Base-by-base conservation (phyloP, 768 basidiomycete genomes). In the Lactifluus pinguis region DNA sequence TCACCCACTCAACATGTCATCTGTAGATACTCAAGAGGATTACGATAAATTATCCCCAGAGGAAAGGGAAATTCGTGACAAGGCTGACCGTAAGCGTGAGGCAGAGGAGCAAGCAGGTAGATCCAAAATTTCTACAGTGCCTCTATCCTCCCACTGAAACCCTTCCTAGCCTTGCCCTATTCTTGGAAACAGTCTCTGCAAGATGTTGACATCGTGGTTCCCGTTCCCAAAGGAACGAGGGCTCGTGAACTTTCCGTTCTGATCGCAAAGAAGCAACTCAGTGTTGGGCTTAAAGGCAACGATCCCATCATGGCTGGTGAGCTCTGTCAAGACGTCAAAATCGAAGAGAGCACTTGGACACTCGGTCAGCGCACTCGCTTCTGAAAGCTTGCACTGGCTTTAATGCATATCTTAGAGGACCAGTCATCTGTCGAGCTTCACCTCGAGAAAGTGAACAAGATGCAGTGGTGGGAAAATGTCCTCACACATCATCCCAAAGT, bases 401-500 rank as follows among this genome's bases (percentile, higher is more conserved):
- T 38, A 41, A 34, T 56, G 61, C 10, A 25, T 19, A 25, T 55
- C 19, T 19, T 65, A 95, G 92, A 92, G 78, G 92, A 95, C 71
- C 85, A 86, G 65, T 76, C 86, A 60, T 74, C 75, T 8, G 76
- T 95, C 55, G 75, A 81, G 17, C 77, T 95, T 53, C 89, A 92
- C 68, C 80, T 95, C 47, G 91, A 94, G 73, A 95, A 95, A 72
- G 66, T 90, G 55, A 91, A 94, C 73, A 76, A 89, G 64, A 83
- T 89, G 72, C 83, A 89, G 60, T 98, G 97, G 97, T 99, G 97
- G 97, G 90, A 93, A 72, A 94, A 98, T 71, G 87, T 98, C 65
- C 76, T 98, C 53, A 88, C 87, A 2, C 91, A 95, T 68, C 93
- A 97, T 69, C 93, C 97, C 14, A 98, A 94, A 78, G 87, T 98